phyloP scores from a whole-genome alignment of 768 basidiomycete species.

The Lactarius akahatsu region DNA sequence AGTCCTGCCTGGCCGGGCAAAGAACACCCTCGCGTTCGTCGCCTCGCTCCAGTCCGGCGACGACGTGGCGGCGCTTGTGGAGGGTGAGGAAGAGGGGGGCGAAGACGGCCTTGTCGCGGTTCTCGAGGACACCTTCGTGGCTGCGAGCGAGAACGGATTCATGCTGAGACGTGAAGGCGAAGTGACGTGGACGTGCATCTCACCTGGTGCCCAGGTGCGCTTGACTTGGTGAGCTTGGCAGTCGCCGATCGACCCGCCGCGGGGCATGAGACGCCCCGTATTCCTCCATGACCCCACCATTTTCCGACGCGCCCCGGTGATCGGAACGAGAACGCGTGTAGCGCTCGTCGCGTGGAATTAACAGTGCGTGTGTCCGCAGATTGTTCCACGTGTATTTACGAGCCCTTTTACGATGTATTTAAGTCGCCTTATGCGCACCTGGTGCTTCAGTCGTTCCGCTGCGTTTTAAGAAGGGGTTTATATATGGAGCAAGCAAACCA shows the following conservation, averaged over 20 bases:
- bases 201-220: conserved; percentile 39
- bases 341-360: neutral
- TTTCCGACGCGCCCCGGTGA: too few species aligned
- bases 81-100: conserved; percentile 4
- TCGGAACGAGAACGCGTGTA: neutral
- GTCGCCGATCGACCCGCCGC: too few species aligned
- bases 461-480: too few species aligned
- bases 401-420: too few species aligned
- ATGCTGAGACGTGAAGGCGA: conserved; percentile 38
- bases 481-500: too few species aligned
- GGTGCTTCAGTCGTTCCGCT: too few species aligned
- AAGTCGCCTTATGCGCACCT: too few species aligned
- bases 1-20: neutral
- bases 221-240: conserved; percentile 31
- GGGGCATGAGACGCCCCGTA: neutral
- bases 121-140: conserved; percentile 42
- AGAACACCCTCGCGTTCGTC: conserved; percentile 14
- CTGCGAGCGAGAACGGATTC: conserved; percentile 56
- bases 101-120: conserved; percentile 24
- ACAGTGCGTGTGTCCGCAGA: too few species aligned
- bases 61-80: neutral
- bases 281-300: neutral
- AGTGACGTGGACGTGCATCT: conserved; percentile 43
- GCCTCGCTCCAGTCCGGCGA: neutral
- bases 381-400: too few species aligned